phyloP scores from a whole-genome alignment of 2,329 filamentous ascomycete species.

The Pseudogymnoascus sp. region DNA sequence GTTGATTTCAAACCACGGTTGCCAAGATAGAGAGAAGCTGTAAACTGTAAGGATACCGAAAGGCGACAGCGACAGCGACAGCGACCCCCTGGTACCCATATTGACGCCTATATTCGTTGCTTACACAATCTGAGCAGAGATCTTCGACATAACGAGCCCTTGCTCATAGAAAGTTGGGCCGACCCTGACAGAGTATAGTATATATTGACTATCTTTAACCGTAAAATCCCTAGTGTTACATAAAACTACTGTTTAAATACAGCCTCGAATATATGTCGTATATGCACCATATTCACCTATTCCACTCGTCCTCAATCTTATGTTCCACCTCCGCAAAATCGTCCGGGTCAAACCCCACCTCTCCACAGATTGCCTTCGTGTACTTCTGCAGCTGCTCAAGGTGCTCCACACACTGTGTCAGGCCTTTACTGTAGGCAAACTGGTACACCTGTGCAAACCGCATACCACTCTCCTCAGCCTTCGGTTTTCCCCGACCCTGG shows the following conservation, averaged over 20 bases:
- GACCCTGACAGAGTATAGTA: neutral
- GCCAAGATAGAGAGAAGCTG: neutral
- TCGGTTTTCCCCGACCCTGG: conserved; percentile 34
- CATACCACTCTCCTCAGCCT: conserved; percentile 37
- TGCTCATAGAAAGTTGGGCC: neutral
- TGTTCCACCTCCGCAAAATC: neutral
- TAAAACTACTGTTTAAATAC: neutral
- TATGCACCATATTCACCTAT: neutral
- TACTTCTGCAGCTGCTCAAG: conserved; percentile 46
- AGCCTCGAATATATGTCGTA: neutral
- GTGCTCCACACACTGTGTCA: conserved; percentile 44
- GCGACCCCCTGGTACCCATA: neutral
- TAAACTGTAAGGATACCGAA: neutral
- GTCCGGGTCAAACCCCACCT: conserved; percentile 33
- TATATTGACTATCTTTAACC: neutral
- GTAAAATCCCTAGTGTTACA: neutral
- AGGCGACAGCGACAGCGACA: neutral
- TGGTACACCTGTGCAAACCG: conserved; percentile 50
- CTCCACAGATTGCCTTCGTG: conserved; percentile 49
- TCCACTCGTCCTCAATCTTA: neutral
- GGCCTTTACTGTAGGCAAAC: conserved; percentile 44
- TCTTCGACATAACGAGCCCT: neutral
- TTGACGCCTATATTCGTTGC: neutral
- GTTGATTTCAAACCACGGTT: neutral
- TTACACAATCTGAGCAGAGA: neutral